Percentiles rank a stretch among this genome's conserved stretches.
phyloP scores from a whole-genome alignment of 2,329 filamentous ascomycete species.

The Pseudogymnoascus sp. region DNA sequence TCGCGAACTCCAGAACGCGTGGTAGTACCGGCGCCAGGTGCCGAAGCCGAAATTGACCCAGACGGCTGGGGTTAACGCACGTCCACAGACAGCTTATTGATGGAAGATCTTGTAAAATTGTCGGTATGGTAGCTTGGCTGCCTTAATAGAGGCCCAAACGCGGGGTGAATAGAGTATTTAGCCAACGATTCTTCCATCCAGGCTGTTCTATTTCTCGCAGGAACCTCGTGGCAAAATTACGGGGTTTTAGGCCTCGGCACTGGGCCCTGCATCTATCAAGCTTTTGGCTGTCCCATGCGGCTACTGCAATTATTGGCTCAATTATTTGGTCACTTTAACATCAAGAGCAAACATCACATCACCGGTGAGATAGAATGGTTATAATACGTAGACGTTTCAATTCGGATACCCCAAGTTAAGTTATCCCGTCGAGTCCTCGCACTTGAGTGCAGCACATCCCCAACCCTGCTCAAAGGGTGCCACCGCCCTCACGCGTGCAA shows the following conservation, averaged over 20 bases:
- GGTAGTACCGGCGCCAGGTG: background rate
- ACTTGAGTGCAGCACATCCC: conserved; percentile 5
- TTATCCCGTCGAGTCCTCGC: conserved; percentile 7
- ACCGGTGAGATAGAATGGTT: background rate
- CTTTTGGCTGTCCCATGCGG: background rate
- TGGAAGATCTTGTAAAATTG: background rate
- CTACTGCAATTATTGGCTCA: background rate
- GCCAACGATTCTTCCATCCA: background rate
- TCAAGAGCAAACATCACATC: background rate
- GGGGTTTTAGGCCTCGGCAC: background rate
- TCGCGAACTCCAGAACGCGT: background rate
- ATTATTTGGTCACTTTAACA: background rate
- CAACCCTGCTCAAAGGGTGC: background rate
- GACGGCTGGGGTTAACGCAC: background rate
- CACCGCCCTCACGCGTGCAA: conserved; percentile 6
- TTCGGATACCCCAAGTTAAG: conserved; percentile 4
- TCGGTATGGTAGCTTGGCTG: background rate
- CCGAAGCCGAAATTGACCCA: background rate
- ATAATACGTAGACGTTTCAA: conserved; percentile 8
- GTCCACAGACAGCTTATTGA: background rate
- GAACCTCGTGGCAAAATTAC: background rate
- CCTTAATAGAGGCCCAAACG: background rate
- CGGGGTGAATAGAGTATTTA: conserved; percentile 7
- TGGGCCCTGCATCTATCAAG: background rate
- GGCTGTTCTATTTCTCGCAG: background rate